These are phyloP conservation scores for Coemansia sp. DNA, from an alignment of 192 early-diverging fungal genomes.

Conservation along the genomic window DNA sequence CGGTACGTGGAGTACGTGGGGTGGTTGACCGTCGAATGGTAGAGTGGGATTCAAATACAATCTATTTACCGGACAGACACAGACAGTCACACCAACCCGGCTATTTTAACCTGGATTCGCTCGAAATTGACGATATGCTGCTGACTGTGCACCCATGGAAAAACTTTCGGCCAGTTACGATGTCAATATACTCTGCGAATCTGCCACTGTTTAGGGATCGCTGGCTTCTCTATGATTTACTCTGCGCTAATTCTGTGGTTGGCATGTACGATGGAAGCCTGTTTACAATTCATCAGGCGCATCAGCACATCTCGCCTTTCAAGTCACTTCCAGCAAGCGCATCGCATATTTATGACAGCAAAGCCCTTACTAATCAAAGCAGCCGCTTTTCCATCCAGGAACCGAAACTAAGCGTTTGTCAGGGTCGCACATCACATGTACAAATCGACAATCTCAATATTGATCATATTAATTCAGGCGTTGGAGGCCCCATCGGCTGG, in stretches of 20 bases:
- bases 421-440: conserved; percentile 59
- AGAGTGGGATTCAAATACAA: conserved; percentile 66
- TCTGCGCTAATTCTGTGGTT: conserved; percentile 84
- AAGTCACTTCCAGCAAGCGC: neutral
- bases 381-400: neutral
- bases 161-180: conserved; percentile 80
- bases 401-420: neutral
- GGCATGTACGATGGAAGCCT: conserved; percentile 94
- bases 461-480: conserved; percentile 83
- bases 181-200: conserved; percentile 85
- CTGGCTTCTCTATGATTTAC: conserved; percentile 88
- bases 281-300: conserved; percentile 89
- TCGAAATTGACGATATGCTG: conserved; percentile 84
- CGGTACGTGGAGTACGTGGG: conserved; percentile 85
- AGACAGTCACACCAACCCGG: conserved; percentile 67
- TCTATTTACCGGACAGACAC: conserved; percentile 61
- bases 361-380: neutral
- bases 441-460: conserved; percentile 89
- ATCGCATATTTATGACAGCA: neutral
- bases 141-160: conserved; percentile 76
- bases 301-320: conserved; percentile 56
- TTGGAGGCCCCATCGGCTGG: conserved; percentile 89
- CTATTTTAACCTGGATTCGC: conserved; percentile 80
- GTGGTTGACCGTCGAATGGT: conserved; percentile 82
- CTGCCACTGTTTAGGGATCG: conserved; percentile 83